Evolutionary conservation across 106 monocot species (phyloP).

Genomic region (Cymbidium sinense): DNA sequence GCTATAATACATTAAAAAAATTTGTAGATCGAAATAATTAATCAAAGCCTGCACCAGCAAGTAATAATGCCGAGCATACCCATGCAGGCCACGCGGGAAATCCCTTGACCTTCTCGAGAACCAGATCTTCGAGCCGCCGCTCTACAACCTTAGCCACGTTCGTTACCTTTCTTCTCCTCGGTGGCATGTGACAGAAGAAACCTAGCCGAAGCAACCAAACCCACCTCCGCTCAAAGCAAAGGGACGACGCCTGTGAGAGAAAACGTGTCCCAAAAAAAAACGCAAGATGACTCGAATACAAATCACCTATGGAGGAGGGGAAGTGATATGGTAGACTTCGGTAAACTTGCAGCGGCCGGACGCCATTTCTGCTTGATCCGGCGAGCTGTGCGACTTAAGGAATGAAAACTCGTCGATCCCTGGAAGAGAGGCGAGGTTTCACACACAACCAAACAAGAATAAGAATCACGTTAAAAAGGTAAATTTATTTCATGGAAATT

Average conservation of each 20-base stretch:
- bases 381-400: background rate
- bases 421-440: too few species aligned
- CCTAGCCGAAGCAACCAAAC: background rate
- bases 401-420: background rate
- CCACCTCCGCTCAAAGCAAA: background rate
- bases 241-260: background rate
- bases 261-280: background rate
- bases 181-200: background rate
- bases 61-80: too few species aligned
- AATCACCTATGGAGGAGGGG: background rate
- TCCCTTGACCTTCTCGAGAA: background rate
- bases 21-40: background rate
- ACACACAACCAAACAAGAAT: too few species aligned
- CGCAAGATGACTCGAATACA: background rate
- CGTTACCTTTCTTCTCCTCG: background rate
- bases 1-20: too few species aligned
- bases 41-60: background rate
- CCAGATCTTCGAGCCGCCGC: background rate
- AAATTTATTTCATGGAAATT: too few species aligned
- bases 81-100: too few species aligned
- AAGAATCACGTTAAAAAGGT: too few species aligned
- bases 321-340: background rate
- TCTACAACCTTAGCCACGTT: background rate
- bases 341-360: background rate
- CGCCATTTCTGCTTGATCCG: background rate